These are phyloP conservation scores for Polytrichum formosum DNA, from an alignment of 225 moss, liverwort and hornwort species.

Conservation along the genomic window DNA sequence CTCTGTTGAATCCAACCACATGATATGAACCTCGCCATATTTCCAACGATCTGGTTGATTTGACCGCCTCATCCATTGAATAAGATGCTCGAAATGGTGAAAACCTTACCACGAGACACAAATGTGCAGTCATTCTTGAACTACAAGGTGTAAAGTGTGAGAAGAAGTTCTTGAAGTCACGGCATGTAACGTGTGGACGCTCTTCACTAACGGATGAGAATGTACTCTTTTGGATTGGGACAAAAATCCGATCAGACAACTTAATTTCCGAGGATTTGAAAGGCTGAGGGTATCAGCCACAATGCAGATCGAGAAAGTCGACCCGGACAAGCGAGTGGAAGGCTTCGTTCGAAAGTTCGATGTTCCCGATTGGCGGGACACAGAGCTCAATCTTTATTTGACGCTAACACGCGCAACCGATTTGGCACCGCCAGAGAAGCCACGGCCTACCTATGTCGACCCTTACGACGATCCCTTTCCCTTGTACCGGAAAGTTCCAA, in stretches of 20 bases:
- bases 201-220: too few species aligned
- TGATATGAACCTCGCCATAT: background rate
- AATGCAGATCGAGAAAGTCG: constrained; percentile 37
- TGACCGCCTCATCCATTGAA: background rate
- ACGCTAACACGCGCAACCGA: constrained; percentile 41
- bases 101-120: background rate
- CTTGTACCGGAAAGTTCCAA: constrained; percentile 30
- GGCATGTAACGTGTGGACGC: too few species aligned
- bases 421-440: constrained; percentile 5
- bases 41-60: background rate
- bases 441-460: constrained; percentile 16
- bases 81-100: background rate
- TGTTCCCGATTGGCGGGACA: constrained; percentile 21
- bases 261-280: too few species aligned
- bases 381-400: constrained; percentile 31
- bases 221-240: too few species aligned
- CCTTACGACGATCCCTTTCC: constrained; percentile 38
- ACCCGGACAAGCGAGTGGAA: constrained; percentile 17
- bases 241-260: too few species aligned
- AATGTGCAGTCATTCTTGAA: background rate
- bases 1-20: background rate
- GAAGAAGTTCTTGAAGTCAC: too few species aligned
- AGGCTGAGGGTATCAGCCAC: background rate
- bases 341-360: constrained; percentile 35
- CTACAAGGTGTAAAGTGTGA: background rate